Percentiles rank a stretch among this genome's conserved stretches.
These are phyloP conservation scores for Thermomyces lanuginosus DNA, from an alignment of 2,329 filamentous ascomycete species.

Conservation along the genomic window DNA sequence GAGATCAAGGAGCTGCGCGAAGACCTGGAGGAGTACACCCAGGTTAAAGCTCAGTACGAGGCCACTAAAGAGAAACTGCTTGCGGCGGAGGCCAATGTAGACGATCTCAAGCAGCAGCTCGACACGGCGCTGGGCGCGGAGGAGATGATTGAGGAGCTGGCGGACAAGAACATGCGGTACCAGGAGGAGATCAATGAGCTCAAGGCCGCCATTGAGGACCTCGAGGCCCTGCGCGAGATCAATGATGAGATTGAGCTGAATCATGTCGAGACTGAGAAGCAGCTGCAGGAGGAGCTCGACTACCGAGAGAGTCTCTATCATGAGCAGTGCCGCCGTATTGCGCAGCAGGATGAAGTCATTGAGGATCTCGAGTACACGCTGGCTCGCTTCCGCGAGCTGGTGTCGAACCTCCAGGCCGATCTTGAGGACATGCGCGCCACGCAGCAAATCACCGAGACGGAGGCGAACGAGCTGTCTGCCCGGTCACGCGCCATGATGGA, in stretches of 20 bases:
- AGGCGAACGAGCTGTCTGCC: slow-evolving; percentile 76
- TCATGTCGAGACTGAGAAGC: slow-evolving; percentile 81
- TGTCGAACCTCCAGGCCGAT: slow-evolving; percentile 69
- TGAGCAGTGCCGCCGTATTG: slow-evolving; percentile 59
- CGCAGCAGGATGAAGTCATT: slow-evolving; percentile 61
- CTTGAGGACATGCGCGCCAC: slow-evolving; percentile 85
- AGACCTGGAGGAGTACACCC: slow-evolving; percentile 51
- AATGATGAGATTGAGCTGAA: slow-evolving; percentile 90
- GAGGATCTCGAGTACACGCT: slow-evolving; percentile 85
- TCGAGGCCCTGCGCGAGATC: slow-evolving; percentile 79
- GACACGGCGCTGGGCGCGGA: slow-evolving; percentile 79
- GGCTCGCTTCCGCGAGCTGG: slow-evolving; percentile 73
- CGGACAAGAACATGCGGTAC: slow-evolving; percentile 70
- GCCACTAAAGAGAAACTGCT: slow-evolving; percentile 55
- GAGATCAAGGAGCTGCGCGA: slow-evolving; percentile 60
- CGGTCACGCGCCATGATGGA: slow-evolving; percentile 92
- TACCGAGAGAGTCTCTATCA: slow-evolving; percentile 68
- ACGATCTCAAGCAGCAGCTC: slow-evolving; percentile 78
- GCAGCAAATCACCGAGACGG: slow-evolving; percentile 78
- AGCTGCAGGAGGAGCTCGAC: slow-evolving; percentile 85
- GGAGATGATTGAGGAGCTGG: slow-evolving; percentile 84
- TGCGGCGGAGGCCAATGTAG: slow-evolving; percentile 56
- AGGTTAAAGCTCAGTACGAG: slow-evolving; percentile 53
- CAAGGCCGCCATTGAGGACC: slow-evolving; percentile 63
- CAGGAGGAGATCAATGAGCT: slow-evolving; percentile 72